Conservation (phyloP, 805 yeast species). For the Pachysolen tannophilus region DNA sequence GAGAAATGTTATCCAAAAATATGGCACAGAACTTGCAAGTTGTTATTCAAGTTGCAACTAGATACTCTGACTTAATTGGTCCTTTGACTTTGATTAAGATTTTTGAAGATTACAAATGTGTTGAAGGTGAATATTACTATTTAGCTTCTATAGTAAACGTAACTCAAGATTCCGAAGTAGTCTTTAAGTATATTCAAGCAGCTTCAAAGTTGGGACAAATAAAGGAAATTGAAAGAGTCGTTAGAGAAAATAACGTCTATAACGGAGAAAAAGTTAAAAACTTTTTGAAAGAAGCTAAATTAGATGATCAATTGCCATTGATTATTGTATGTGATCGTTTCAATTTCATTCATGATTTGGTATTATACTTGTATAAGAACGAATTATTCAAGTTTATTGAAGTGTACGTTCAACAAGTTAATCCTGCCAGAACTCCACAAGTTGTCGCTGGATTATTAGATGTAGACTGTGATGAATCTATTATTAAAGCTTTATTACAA, state of each 20-base stretch:
- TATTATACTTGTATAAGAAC: constrained; percentile 88
- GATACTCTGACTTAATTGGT: constrained; percentile 90
- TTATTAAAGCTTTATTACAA: constrained; percentile 70
- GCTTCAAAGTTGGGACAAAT: constrained; percentile 87
- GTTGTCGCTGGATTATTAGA: constrained; percentile 94
- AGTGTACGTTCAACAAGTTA: constrained; percentile 96
- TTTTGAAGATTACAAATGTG: constrained; percentile 88
- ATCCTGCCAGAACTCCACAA: constrained; percentile 92
- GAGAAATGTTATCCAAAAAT: constrained; percentile 74
- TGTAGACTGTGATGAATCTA: constrained; percentile 92
- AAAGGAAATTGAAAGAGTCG: constrained; percentile 93
- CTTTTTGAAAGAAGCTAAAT: constrained; percentile 87
- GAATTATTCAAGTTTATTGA: constrained; percentile 95
- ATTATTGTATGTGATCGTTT: constrained; percentile 94
- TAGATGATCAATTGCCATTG: constrained; percentile 93
- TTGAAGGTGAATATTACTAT: constrained; percentile 92
- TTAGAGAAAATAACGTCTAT: constrained; percentile 87
- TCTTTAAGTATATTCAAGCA: constrained; percentile 90
- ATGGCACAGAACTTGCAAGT: constrained; percentile 84
- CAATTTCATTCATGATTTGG: constrained; percentile 86
- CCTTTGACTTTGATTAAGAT: constrained; percentile 76
- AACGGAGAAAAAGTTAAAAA: constrained; percentile 97
- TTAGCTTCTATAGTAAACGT: constrained; percentile 88
- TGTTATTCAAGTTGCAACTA: constrained; percentile 93
- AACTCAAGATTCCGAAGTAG: constrained; percentile 91